Evolutionary conservation across 768 basidiomycete species (phyloP).

Genomic region (Filobasidium floriforme): DNA sequence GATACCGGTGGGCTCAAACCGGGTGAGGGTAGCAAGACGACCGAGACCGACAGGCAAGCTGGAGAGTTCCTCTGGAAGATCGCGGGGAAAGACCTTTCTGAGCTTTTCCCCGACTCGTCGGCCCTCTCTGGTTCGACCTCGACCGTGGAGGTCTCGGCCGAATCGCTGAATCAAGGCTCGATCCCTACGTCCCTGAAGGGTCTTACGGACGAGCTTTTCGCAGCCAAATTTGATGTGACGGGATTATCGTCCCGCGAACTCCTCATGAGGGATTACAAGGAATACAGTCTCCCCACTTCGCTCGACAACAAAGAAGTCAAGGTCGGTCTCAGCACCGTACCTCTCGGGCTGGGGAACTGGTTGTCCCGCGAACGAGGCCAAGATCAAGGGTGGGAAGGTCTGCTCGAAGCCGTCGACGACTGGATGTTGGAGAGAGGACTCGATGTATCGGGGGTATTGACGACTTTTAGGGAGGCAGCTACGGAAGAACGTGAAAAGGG

Average conservation of each 20-base stretch:
- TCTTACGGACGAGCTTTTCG: constrained; percentile 51
- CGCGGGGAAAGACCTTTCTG: not conserved
- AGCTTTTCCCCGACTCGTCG: not conserved
- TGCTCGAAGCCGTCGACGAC: constrained; percentile 46
- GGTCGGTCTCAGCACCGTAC: constrained; percentile 76
- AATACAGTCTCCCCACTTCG: constrained; percentile 57
- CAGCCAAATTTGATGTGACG: constrained; percentile 62
- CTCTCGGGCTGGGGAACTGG: constrained; percentile 59
- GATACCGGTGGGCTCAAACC: constrained; percentile 74
- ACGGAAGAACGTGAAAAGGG: constrained; percentile 39
- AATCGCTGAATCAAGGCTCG: constrained; percentile 5
- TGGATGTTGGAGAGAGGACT: constrained; percentile 66
- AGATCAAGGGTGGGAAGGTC: constrained; percentile 33
- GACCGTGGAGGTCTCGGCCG: constrained; percentile 31
- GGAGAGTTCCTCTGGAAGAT: constrained; percentile 55
- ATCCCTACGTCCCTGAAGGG: constrained; percentile 18
- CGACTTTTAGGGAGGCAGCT: constrained; percentile 52
- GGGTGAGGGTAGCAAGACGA: constrained; percentile 63
- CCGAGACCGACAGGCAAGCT: constrained; percentile 57
- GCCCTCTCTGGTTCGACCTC: constrained; percentile 29
- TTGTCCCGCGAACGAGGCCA: constrained; percentile 45
- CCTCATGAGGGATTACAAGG: constrained; percentile 90
- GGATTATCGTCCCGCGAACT: constrained; percentile 66
- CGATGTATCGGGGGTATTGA: constrained; percentile 69
- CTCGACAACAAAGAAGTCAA: constrained; percentile 50